Conservation (phyloP, 2,329 filamentous ascomycete genomes). For the Aspergillus brunneoviolaceus region DNA sequence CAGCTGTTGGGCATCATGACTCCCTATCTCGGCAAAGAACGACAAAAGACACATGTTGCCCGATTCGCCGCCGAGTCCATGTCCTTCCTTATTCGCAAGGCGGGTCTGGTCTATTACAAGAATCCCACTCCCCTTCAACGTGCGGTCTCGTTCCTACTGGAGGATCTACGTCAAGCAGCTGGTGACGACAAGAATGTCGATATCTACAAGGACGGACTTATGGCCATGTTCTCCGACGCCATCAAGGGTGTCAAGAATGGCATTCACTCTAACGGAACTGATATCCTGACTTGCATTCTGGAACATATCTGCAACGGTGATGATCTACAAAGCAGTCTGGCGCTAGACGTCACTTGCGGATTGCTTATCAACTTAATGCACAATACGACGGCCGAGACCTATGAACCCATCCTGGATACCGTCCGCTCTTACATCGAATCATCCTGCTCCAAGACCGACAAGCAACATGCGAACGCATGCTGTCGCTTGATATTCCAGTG, state of each 20-base stretch:
- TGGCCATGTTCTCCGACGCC: conserved; percentile 88
- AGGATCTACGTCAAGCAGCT: conserved; percentile 57
- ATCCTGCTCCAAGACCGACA: conserved; percentile 35
- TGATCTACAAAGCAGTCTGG: conserved; percentile 28
- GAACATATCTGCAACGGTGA: conserved; percentile 31
- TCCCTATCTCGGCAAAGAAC: conserved; percentile 77
- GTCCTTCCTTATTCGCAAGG: conserved; percentile 90
- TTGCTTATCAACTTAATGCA: conserved; percentile 80
- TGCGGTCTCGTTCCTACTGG: conserved; percentile 70
- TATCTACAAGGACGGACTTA: conserved; percentile 81
- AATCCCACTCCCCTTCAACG: conserved; percentile 66
- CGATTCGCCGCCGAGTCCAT: conserved; percentile 93
- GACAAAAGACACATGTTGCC: conserved; percentile 81
- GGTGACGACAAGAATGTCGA: conserved; percentile 36
- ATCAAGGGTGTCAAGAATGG: conserved; percentile 61
- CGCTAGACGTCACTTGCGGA: conserved; percentile 68
- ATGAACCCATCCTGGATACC: conserved; percentile 64
- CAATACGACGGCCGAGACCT: conserved; percentile 72
- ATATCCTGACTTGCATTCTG: conserved; percentile 55
- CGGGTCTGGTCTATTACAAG: conserved; percentile 72
- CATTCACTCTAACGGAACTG: conserved; percentile 57
- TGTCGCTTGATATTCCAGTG: conserved; percentile 58
- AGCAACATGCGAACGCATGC: conserved; percentile 42
- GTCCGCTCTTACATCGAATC: conserved; percentile 54
- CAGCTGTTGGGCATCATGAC: conserved; percentile 82